phyloP scores from a whole-genome alignment of 2,329 filamentous ascomycete genomes.

The Alternaria sp. region DNA sequence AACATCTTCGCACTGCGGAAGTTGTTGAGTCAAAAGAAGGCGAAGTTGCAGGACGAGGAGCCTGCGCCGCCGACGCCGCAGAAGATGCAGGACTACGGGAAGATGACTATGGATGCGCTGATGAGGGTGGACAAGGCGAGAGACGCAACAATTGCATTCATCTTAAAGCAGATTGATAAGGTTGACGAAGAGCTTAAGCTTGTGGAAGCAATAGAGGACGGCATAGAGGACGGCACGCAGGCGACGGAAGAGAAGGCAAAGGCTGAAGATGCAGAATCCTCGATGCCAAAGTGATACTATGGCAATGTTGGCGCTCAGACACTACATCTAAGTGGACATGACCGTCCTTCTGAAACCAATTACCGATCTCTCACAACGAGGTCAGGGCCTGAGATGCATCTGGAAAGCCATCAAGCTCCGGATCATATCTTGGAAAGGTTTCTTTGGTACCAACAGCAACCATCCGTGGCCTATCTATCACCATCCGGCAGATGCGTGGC shows the following conservation, averaged over 20 bases:
- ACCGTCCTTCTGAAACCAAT: background rate
- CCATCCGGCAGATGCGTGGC: background rate
- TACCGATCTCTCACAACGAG: background rate
- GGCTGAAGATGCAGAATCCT: background rate
- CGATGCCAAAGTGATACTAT: constrained; percentile 14
- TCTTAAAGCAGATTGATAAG: constrained; percentile 63
- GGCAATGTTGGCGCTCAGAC: background rate
- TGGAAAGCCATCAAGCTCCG: background rate
- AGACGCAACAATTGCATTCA: constrained; percentile 62
- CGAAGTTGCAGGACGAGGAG: constrained; percentile 39
- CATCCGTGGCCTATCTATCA: background rate
- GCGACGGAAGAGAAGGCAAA: background rate
- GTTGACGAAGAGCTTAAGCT: constrained; percentile 54
- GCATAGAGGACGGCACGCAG: constrained; percentile 30
- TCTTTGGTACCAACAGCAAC: background rate
- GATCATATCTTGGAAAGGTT: background rate
- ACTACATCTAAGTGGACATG: background rate
- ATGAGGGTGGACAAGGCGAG: constrained; percentile 59
- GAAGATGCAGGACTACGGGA: constrained; percentile 52
- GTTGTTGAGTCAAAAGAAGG: constrained; percentile 56
- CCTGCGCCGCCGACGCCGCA: constrained; percentile 39
- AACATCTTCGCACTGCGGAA: constrained; percentile 59
- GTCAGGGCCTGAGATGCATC: background rate
- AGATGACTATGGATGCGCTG: constrained; percentile 54
- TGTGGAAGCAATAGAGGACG: constrained; percentile 33